Base-by-base conservation (phyloP, 768 basidiomycete genomes). In the Rhizopogon sp. region DNA sequence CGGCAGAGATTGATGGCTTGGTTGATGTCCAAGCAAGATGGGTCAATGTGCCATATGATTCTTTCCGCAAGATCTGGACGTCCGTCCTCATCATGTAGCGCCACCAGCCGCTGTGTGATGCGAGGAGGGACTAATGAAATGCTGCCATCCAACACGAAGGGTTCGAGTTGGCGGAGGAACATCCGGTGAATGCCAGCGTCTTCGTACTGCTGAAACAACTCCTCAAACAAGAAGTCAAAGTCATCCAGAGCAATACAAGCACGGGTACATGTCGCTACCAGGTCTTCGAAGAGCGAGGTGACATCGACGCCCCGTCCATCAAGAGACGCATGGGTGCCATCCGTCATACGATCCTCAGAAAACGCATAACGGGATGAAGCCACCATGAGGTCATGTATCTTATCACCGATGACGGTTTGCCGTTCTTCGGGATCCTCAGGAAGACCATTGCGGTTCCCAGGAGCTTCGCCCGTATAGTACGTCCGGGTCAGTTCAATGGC, bases 41-140 rank as follows among this genome's bases (percentile, higher is more conserved):
- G 93, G 61, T 97, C 91, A 60, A 98, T 92, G 66, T 96, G 92
- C 93, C 94, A 98, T 53, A 99, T 96, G 54, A 98, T 76, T 31
- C 83, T 82, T 68, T 99, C 95, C 1, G 88, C 90, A 3, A 84
- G 76, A 47, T 90, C 88, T 7, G 87, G 83, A 37, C 85, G 81
- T 11, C 75, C 76, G 43, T 83, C 78, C 33, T 84, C 81, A 44
- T 87, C 89, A 62, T 97, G 90, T 42, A 90, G 71, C 1, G 81
- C 79, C 49, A 98, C 80, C 25, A 99, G 74, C 53, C 82, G 79
- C 68, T 99, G 93, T 5, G 91, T 89, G 56, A 99, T 86, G 37
- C 85, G 83, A 8, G 96, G 93, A 11, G 97, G 94, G 4, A 95
- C 81, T 44, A 81, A 75, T 6, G 76, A 80, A 28, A 98, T 80